A percentile compares a stretch with the other conserved stretches of the same genome.
phyloP scores from a whole-genome alignment of 2,329 filamentous ascomycete species.

The Parafenestella ontariensis region DNA sequence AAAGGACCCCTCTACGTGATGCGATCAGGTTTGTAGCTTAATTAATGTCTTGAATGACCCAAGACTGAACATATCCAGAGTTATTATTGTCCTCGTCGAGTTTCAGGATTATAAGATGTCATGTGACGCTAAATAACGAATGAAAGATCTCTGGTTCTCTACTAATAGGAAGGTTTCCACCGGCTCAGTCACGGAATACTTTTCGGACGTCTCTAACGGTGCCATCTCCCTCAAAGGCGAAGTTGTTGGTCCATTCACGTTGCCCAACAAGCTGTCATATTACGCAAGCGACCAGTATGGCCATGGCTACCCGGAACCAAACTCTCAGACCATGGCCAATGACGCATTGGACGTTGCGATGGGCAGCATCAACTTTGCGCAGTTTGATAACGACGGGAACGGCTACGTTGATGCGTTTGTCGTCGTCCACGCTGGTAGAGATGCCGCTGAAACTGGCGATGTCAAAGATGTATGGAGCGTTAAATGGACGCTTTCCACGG shows the following conservation, averaged over 20 bases:
- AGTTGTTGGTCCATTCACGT: conserved; percentile 29
- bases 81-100: conserved; percentile 29
- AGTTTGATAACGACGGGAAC: conserved; percentile 32
- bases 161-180: conserved; percentile 23
- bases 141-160: conserved; percentile 34
- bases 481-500: conserved; percentile 29
- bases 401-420: conserved; percentile 36
- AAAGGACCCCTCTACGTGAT: conserved; percentile 23
- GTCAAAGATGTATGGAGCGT: conserved; percentile 31
- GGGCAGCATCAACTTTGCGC: conserved; percentile 16
- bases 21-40: conserved; percentile 15
- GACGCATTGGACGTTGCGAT: conserved; percentile 21
- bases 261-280: conserved; percentile 22
- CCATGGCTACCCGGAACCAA: conserved; percentile 18
- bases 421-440: conserved; percentile 30
- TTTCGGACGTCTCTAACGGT: conserved; percentile 26
- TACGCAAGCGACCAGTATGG: conserved; percentile 30
- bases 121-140: conserved; percentile 18
- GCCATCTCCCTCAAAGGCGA: conserved; percentile 27
- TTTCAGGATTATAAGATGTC: conserved; percentile 30
- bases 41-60: background rate
- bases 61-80: conserved; percentile 9
- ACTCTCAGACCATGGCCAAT: conserved; percentile 26
- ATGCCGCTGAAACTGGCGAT: conserved; percentile 22
- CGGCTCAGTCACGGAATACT: conserved; percentile 33